Percentiles rank a stretch among this genome's conserved stretches.
Evolutionary conservation across 2,329 filamentous ascomycete species (phyloP).

Genomic region (Alternaria triticina): DNA sequence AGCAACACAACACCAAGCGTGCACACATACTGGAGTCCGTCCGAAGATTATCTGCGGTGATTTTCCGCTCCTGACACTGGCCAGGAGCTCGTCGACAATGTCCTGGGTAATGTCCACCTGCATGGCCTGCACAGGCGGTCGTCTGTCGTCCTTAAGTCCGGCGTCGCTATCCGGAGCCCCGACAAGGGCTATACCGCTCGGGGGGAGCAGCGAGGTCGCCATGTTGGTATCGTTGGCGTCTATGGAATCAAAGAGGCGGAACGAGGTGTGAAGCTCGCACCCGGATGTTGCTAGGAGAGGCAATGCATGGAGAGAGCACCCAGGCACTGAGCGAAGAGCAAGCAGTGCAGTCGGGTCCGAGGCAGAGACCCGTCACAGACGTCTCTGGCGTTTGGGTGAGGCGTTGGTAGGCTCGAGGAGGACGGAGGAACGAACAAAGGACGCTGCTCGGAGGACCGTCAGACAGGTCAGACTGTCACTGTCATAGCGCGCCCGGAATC

Average conservation of each 20-base stretch:
- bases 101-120: conserved; percentile 51
- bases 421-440: conserved; percentile 44
- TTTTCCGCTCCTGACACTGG: conserved; percentile 45
- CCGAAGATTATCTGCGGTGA: conserved; percentile 49
- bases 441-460: conserved; percentile 41
- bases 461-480: conserved; percentile 50
- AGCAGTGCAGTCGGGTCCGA: conserved; percentile 30
- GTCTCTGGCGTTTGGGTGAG: conserved; percentile 32
- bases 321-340: conserved; percentile 39
- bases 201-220: conserved; percentile 35
- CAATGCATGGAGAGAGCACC: conserved; percentile 51
- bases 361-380: conserved; percentile 32
- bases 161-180: conserved; percentile 49
- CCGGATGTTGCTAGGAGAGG: conserved; percentile 43
- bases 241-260: conserved; percentile 24
- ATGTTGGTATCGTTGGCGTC: conserved; percentile 29
- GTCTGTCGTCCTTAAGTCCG: conserved; percentile 38
- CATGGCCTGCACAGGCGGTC: conserved; percentile 47
- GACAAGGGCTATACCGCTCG: conserved; percentile 45
- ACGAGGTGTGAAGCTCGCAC: conserved; percentile 45
- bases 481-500: conserved; percentile 49
- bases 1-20: conserved; percentile 13
- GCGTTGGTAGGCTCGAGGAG: conserved; percentile 33
- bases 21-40: conserved; percentile 48
- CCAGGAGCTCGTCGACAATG: conserved; percentile 50